Percentiles rank a stretch among this genome's conserved stretches.
These are phyloP conservation scores for Ophiocordyceps polyrhachis-furcata DNA, from an alignment of 2,329 filamentous ascomycete genomes.

Conservation along the genomic window DNA sequence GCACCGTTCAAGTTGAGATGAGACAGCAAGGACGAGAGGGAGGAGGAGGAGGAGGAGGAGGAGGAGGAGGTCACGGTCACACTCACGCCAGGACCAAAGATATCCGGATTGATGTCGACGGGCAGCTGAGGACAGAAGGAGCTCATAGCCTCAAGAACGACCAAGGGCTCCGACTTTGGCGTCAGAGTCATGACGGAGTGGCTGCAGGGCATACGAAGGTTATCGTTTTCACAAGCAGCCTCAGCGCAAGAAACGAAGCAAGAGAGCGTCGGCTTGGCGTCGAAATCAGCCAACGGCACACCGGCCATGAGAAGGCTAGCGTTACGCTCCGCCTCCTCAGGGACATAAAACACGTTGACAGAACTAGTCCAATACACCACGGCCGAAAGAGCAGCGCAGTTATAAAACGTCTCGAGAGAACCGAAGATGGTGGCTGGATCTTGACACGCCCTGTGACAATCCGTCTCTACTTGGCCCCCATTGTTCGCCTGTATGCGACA, in stretches of 20 bases:
- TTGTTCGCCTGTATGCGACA: slow-evolving; percentile 9
- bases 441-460: slow-evolving; percentile 16
- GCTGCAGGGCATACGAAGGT: slow-evolving; percentile 13
- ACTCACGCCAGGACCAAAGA: slow-evolving; percentile 20
- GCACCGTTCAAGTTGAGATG: no score
- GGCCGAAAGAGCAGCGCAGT: slow-evolving; percentile 17
- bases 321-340: slow-evolving; percentile 15
- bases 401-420: slow-evolving; percentile 19
- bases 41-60: neutral
- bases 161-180: slow-evolving; percentile 8
- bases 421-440: slow-evolving; percentile 12
- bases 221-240: slow-evolving; percentile 16
- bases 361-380: slow-evolving; percentile 16
- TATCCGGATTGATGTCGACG: slow-evolving; percentile 20
- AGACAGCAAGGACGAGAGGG: rapidly evolving
- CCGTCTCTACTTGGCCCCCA: neutral
- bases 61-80: neutral
- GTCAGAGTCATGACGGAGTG: slow-evolving; percentile 10
- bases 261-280: slow-evolving; percentile 11
- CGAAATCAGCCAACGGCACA: slow-evolving; percentile 12
- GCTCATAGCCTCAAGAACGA: slow-evolving; percentile 16
- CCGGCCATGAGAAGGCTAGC: slow-evolving; percentile 18
- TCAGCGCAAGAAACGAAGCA: slow-evolving; percentile 16
- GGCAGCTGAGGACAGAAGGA: slow-evolving; percentile 16
- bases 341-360: slow-evolving; percentile 11